These are phyloP conservation scores for Raffaelea albimanens DNA, from an alignment of 2,329 filamentous ascomycete species.

Conservation along the genomic window DNA sequence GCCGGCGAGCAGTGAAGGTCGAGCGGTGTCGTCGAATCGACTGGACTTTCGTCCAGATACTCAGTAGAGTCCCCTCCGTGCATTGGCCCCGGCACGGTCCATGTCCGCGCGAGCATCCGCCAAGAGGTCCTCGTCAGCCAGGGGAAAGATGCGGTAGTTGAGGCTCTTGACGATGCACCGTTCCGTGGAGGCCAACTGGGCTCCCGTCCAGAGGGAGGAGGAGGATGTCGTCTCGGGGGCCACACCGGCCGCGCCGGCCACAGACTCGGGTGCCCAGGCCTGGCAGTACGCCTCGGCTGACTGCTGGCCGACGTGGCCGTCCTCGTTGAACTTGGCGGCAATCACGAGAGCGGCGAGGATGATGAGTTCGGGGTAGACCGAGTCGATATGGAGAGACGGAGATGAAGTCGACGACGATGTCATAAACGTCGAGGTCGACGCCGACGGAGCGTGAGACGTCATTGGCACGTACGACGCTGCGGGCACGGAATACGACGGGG, in stretches of 20 bases:
- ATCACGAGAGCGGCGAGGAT: conserved; percentile 53
- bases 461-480: conserved; percentile 20
- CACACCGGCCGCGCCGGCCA: conserved; percentile 15
- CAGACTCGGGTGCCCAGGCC: conserved; percentile 37
- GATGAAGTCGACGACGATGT: conserved; percentile 15
- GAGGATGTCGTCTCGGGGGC: not conserved
- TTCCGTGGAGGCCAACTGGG: conserved; percentile 56
- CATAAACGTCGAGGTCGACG: conserved; percentile 21
- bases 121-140: conserved; percentile 47
- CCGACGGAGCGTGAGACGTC: conserved; percentile 15
- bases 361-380: conserved; percentile 52
- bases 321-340: conserved; percentile 57
- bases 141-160: conserved; percentile 51
- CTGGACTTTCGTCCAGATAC: no score
- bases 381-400: conserved; percentile 45
- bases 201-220: conserved; percentile 41
- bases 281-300: conserved; percentile 42
- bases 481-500: conserved; percentile 21
- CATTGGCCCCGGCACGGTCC: conserved; percentile 41
- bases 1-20: no score
- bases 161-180: conserved; percentile 55
- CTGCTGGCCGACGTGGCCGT: conserved; percentile 47
- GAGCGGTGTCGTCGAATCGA: no score
- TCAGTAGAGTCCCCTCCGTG: conserved; percentile 2
- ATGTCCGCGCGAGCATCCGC: conserved; percentile 54